A percentile compares a stretch with the other conserved stretches of the same genome.
Conservation (phyloP, 331 rosid species). For the Cucumis variabilis region DNA sequence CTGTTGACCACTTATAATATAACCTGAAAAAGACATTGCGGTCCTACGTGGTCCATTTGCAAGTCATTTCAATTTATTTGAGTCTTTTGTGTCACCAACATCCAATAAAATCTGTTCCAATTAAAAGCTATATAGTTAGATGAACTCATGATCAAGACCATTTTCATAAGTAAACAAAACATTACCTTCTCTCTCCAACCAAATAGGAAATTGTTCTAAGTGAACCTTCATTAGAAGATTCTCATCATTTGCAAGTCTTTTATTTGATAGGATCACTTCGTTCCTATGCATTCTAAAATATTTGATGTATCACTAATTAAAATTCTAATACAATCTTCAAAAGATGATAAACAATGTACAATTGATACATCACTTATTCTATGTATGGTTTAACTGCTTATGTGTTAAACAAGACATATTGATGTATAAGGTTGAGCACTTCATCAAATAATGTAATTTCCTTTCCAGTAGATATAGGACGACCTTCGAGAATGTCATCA, state of each 20-base stretch:
- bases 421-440: neutral
- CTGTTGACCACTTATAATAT: slow-evolving; percentile 12
- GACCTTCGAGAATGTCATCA: neutral
- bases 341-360: too few species aligned
- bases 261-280: neutral
- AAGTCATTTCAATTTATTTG: neutral
- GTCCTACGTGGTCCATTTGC: neutral
- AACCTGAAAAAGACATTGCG: neutral
- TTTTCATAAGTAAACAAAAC: neutral
- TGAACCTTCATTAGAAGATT: neutral
- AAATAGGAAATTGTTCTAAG: neutral
- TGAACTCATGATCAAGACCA: neutral
- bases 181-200: neutral
- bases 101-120: neutral
- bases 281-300: too few species aligned
- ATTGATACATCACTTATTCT: neutral
- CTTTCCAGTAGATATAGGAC: neutral
- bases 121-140: neutral
- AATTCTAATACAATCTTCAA: too few species aligned
- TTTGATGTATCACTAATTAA: too few species aligned
- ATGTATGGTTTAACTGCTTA: neutral
- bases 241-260: neutral
- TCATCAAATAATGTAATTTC: neutral
- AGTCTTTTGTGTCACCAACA: too few species aligned
- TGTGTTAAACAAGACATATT: neutral